Base-by-base conservation (phyloP, 192 early-diverging fungal genomes). In the Rhizophagus sp. region DNA sequence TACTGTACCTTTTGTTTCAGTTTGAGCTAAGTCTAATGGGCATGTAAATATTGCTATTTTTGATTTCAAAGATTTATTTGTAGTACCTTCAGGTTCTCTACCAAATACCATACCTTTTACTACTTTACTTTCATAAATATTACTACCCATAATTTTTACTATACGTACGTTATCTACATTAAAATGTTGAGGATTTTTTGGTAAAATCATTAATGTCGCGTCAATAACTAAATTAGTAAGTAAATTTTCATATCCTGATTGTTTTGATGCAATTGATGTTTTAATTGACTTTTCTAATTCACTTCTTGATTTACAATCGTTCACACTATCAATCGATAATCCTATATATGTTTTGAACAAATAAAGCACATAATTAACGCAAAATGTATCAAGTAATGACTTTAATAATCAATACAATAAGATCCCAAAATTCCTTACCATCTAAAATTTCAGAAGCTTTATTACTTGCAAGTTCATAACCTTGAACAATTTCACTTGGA, bases 1-100 rank as follows among this genome's bases (percentile, higher is more conserved):
- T 65, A 99, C 97, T 22, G 97, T 99, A 69, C 97, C 97, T 92
- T 99, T 99, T 62, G 97, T 99, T 85, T 99, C 97, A 36, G 97
- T 99, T 85, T 96, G 92, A 10, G 94, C 87, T 68, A 96, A 91
- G 84, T 99, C 97, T 67, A 99, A 89, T 12, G 95, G 91, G 84
- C 96, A 99, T 19, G 95, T 92, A 84, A 96, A 99, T 80, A 99
- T 93, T 61, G 95, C 97, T 39, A 99, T 91, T 88, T 96, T 96
- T 76, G 95, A 97, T 82, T 95, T 93, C 61, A 83, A 86, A n/a
- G 90, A 95, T 49, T 88, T 86, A 13, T 88, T 89, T 65, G 91
- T 78, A 49, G 88, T 84, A 89, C 94, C 93, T 84, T 97, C 97
- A 34, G 96, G 93, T 80, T 95, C 91, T 62, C 95, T 89, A 33